These are phyloP conservation scores for Kodamaea nitidulidarum DNA, from an alignment of 805 yeast species.

Conservation along the genomic window DNA sequence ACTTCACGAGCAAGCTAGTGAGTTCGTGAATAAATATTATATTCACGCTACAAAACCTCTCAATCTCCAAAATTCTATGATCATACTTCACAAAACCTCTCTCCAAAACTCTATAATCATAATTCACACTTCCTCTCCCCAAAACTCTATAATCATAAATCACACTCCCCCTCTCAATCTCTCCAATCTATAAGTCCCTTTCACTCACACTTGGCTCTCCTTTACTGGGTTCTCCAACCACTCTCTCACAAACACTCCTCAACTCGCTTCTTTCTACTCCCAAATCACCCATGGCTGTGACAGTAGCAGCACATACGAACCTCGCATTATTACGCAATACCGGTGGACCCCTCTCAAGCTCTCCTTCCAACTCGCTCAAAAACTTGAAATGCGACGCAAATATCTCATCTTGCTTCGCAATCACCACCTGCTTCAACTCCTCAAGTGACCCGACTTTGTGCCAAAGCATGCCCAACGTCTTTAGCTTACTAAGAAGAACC, in stretches of 20 bases:
- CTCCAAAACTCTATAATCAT: no score
- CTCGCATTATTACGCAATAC: conserved; percentile 29
- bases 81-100: no score
- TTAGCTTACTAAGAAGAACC: conserved; percentile 15
- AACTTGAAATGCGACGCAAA: conserved; percentile 12
- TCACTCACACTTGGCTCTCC: not conserved
- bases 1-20: no score
- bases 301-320: conserved; percentile 26
- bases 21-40: no score
- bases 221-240: not conserved
- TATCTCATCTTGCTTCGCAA: conserved; percentile 6
- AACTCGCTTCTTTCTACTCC: conserved; percentile 3
- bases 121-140: no score
- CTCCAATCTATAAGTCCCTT: not conserved
- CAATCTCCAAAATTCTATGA: no score
- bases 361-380: conserved; percentile 12
- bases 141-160: no score
- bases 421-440: conserved; percentile 4
- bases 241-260: conserved; percentile 2
- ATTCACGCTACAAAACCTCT: no score
- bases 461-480: conserved; percentile 19
- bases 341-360: conserved; percentile 2
- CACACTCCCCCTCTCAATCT: no score
- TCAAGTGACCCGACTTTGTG: conserved; percentile 5
- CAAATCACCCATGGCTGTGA: conserved; percentile 5